phyloP scores from a whole-genome alignment of 192 early-diverging fungal species.

The Backusella tuberculispora region DNA sequence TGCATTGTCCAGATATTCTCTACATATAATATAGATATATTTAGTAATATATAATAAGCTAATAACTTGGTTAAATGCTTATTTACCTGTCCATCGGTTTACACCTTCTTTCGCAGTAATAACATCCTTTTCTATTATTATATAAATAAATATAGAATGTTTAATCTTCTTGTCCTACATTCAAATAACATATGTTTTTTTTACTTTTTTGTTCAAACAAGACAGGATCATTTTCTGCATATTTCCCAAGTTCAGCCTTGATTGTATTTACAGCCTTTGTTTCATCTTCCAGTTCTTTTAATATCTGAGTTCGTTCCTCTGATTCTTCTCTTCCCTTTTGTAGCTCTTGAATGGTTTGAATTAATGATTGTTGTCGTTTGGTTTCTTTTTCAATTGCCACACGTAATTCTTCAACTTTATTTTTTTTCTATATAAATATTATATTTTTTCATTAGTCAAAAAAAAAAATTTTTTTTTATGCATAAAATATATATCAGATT shows the following conservation, averaged over 20 bases:
- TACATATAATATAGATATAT: neutral
- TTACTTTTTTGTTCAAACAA: conserved; percentile 68
- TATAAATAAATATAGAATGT: neutral
- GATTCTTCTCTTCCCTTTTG: conserved; percentile 50
- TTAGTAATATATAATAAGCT: neutral
- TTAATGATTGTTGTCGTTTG: conserved; percentile 38
- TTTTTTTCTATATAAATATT: neutral
- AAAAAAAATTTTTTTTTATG: neutral
- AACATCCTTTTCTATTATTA: conserved; percentile 58
- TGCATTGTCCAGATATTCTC: conserved; percentile 88
- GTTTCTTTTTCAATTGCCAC: neutral
- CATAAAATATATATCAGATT: neutral
- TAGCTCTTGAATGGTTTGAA: conserved; percentile 54
- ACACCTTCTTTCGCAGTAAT: conserved; percentile 68
- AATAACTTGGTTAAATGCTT: neutral
- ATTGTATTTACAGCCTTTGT: conserved; percentile 47
- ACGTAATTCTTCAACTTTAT: neutral
- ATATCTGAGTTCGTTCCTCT: conserved; percentile 6
- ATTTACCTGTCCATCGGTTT: conserved; percentile 84
- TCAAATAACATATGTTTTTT: neutral
- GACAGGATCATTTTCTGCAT: conserved; percentile 77
- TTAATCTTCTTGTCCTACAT: neutral
- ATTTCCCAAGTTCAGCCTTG: conserved; percentile 63
- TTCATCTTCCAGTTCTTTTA: conserved; percentile 49
- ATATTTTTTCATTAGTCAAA: neutral